phyloP scores from a whole-genome alignment of 495 filamentous ascomycete species.

The Talaromyces wortmannii region DNA sequence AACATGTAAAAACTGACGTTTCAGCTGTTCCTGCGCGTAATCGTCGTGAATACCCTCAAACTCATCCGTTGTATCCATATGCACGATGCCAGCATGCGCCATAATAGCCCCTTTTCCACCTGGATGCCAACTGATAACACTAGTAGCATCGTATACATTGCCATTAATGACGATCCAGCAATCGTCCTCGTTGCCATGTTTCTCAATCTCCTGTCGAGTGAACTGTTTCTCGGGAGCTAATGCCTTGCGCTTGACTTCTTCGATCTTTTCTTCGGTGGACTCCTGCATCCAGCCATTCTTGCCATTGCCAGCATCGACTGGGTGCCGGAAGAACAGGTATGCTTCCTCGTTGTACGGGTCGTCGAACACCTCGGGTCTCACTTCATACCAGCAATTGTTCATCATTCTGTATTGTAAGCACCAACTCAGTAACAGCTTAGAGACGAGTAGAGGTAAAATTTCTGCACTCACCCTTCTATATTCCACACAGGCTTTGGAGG shows the following conservation, averaged over 20 bases:
- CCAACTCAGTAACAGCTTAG: no score
- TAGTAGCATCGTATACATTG: constrained; percentile 78
- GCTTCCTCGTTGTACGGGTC: constrained; percentile 7
- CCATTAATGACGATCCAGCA: constrained; percentile 79
- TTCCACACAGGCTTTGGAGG: constrained; percentile 17
- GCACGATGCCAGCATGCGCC: constrained; percentile 22
- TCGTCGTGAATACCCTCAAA: constrained; percentile 27
- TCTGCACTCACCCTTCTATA: constrained; percentile 9
- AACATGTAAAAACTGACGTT: constrained; percentile 8
- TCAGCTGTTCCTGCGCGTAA: constrained; percentile 20
- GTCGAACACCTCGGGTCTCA: constrained; percentile 15
- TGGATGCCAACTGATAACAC: constrained; percentile 18
- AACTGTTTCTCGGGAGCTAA: constrained; percentile 20
- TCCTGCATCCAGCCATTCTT: constrained; percentile 14
- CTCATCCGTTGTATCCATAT: constrained; percentile 21
- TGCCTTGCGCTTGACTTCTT: constrained; percentile 14
- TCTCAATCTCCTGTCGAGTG: constrained; percentile 48
- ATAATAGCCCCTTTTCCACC: constrained; percentile 24
- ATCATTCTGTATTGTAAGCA: constrained; percentile 22
- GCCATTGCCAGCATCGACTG: constrained; percentile 8
- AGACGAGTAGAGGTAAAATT: no score
- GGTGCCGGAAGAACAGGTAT: constrained; percentile 13
- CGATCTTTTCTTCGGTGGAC: constrained; percentile 13
- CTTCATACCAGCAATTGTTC: constrained; percentile 27
- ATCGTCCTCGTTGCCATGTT: constrained; percentile 60